Evolutionary conservation across 768 basidiomycete genomes (phyloP).

Genomic region (Termitomyces sp.): DNA sequence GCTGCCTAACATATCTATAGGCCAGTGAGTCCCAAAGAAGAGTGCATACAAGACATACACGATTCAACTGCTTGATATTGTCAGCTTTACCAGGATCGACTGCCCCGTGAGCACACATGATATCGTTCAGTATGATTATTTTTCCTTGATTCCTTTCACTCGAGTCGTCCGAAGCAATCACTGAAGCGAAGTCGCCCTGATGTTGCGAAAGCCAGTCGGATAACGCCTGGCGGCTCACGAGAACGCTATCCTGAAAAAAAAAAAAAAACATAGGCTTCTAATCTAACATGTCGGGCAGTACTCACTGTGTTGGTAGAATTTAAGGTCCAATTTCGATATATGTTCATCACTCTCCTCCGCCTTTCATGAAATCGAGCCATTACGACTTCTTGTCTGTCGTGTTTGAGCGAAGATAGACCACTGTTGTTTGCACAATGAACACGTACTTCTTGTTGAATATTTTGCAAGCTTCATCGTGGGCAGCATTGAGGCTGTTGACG

Average conservation of each 20-base stretch:
- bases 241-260: slow-evolving; percentile 40
- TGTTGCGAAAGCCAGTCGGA: slow-evolving; percentile 56
- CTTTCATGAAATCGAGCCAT: slow-evolving; percentile 44
- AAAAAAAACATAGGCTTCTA: not conserved
- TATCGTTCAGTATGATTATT: slow-evolving; percentile 36
- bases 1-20: slow-evolving; percentile 31
- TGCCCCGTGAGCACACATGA: slow-evolving; percentile 59
- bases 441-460: slow-evolving; percentile 45
- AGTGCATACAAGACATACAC: slow-evolving; percentile 31
- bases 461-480: slow-evolving; percentile 52
- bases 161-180: not conserved
- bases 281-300: not conserved
- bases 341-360: slow-evolving; percentile 50
- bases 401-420: not conserved
- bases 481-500: slow-evolving; percentile 51
- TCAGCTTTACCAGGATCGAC: slow-evolving; percentile 58
- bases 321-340: slow-evolving; percentile 64
- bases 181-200: slow-evolving; percentile 21
- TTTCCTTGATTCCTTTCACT: slow-evolving; percentile 10
- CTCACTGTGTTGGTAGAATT: slow-evolving; percentile 45
- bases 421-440: not conserved
- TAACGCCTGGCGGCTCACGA: slow-evolving; percentile 60
- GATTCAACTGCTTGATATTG: slow-evolving; percentile 66
- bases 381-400: slow-evolving; percentile 39
- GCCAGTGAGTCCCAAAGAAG: not conserved